phyloP scores from a whole-genome alignment of 2,329 filamentous ascomycete genomes.

The Alternaria metachromatica region DNA sequence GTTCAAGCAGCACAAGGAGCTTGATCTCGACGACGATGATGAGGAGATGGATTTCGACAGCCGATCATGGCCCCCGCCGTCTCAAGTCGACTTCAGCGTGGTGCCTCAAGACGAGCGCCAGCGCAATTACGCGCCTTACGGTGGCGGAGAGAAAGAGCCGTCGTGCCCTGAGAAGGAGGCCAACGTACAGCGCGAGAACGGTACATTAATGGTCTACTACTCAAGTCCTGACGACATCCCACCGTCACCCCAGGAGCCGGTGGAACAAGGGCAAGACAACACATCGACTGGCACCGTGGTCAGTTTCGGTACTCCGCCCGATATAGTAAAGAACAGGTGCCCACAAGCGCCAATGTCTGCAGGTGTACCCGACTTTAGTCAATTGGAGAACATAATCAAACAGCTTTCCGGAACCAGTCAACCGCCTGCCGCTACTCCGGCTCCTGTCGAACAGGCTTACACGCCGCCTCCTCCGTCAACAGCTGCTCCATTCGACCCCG shows the following conservation, averaged over 20 bases:
- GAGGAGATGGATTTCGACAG: conserved; percentile 58
- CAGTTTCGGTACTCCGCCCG: conserved; percentile 49
- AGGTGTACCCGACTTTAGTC: conserved; percentile 28
- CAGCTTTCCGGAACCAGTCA: conserved; percentile 29
- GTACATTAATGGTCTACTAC: conserved; percentile 57
- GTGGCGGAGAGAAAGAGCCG: conserved; percentile 51
- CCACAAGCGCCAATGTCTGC: conserved; percentile 26
- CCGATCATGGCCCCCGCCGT: conserved; percentile 42
- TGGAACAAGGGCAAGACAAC: conserved; percentile 40
- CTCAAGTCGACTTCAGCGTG: conserved; percentile 53
- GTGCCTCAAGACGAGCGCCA: conserved; percentile 51
- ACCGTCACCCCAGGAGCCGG: conserved; percentile 54
- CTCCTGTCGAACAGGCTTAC: conserved; percentile 26
- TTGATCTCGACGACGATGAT: conserved; percentile 68
- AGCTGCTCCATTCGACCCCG: conserved; percentile 31
- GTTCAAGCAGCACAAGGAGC: conserved; percentile 66
- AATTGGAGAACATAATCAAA: conserved; percentile 39
- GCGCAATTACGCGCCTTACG: conserved; percentile 55
- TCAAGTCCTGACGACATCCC: conserved; percentile 54
- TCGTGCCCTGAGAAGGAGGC: conserved; percentile 52
- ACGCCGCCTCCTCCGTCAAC: conserved; percentile 24
- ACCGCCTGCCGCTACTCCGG: conserved; percentile 11
- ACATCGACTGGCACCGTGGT: conserved; percentile 27
- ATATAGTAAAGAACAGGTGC: conserved; percentile 30
- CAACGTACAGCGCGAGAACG: conserved; percentile 54